Evolutionary conservation across 345 rosid genomes (phyloP).

Genomic region (Sisymbrium altissimum): DNA sequence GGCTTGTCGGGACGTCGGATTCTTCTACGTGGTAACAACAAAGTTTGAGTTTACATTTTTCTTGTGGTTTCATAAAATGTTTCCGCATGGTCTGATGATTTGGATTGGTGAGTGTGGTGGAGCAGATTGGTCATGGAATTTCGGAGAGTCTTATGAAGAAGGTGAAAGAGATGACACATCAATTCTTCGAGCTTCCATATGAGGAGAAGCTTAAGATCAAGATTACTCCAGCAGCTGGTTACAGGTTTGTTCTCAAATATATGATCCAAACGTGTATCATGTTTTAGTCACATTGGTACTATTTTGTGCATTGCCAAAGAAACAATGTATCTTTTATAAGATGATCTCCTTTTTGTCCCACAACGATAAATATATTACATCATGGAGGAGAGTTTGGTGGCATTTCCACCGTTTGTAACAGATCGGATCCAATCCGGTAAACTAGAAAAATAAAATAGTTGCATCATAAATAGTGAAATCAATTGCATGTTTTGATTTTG

Average conservation of each 20-base stretch:
- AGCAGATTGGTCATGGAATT: conserved; percentile 72
- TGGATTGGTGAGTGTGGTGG: conserved; percentile 11
- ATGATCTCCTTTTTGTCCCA: too few species aligned
- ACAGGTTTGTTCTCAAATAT: conserved; percentile 47
- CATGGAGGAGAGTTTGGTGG: too few species aligned
- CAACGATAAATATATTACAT: too few species aligned
- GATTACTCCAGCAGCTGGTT: conserved; percentile 62
- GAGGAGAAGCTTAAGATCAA: conserved; percentile 66
- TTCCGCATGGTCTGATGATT: neutral
- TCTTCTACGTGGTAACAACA: conserved; percentile 70
- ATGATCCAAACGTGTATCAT: neutral
- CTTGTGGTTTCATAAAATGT: neutral
- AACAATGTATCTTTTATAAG: too few species aligned
- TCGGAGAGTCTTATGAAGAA: conserved; percentile 55
- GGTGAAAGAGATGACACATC: conserved; percentile 42
- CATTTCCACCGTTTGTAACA: too few species aligned
- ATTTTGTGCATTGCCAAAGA: too few species aligned
- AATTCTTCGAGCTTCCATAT: conserved; percentile 52
- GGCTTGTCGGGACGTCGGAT: conserved; percentile 78
- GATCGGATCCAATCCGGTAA: neutral
- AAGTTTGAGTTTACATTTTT: neutral
- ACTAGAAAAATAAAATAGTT: neutral
- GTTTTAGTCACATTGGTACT: too few species aligned
- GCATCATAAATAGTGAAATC: neutral
- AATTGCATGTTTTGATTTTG: neutral